Conservation (phyloP, 805 yeast species). For the Torulaspora maleeae region DNA sequence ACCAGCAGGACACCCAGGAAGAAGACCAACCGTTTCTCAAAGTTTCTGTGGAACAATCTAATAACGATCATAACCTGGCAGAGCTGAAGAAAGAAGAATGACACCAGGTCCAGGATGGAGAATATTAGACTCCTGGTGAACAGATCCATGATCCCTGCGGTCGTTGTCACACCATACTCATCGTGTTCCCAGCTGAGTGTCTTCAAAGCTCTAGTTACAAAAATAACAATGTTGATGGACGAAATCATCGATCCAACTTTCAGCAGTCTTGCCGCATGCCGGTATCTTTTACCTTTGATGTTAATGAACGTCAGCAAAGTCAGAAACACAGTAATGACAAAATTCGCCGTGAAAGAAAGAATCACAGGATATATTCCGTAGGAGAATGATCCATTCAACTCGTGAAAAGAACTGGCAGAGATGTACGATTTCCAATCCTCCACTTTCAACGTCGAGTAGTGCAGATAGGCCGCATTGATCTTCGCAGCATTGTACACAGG, state of each 20-base stretch:
- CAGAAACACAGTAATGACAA: slow-evolving; percentile 58
- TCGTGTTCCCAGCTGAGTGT: slow-evolving; percentile 46
- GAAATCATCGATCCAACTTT: slow-evolving; percentile 47
- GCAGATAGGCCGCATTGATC: slow-evolving; percentile 36
- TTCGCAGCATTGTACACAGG: slow-evolving; percentile 39
- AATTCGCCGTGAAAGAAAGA: slow-evolving; percentile 57
- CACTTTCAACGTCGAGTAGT: slow-evolving; percentile 36
- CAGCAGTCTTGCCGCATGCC: slow-evolving; percentile 29
- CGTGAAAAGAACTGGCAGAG: slow-evolving; percentile 14
- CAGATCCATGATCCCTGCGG: slow-evolving; percentile 26
- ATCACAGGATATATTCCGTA: slow-evolving; percentile 59
- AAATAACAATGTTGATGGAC: slow-evolving; percentile 49
- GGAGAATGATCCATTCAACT: slow-evolving; percentile 43
- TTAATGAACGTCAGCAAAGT: slow-evolving; percentile 62
- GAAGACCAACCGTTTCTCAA: slow-evolving; percentile 61
- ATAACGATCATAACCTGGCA: slow-evolving; percentile 69
- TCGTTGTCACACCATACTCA: slow-evolving; percentile 33
- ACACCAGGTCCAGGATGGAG: slow-evolving; percentile 53
- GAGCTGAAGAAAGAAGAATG: slow-evolving; percentile 53
- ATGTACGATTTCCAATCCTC: slow-evolving; percentile 49
- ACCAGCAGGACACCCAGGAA: slow-evolving; percentile 53
- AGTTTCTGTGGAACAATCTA: slow-evolving; percentile 60
- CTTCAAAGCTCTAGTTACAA: slow-evolving; percentile 46
- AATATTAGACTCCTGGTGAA: slow-evolving; percentile 45
- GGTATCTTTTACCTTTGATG: slow-evolving; percentile 57